Evolutionary conservation across 768 basidiomycete species (phyloP).

Genomic region (Trametes cubensis): DNA sequence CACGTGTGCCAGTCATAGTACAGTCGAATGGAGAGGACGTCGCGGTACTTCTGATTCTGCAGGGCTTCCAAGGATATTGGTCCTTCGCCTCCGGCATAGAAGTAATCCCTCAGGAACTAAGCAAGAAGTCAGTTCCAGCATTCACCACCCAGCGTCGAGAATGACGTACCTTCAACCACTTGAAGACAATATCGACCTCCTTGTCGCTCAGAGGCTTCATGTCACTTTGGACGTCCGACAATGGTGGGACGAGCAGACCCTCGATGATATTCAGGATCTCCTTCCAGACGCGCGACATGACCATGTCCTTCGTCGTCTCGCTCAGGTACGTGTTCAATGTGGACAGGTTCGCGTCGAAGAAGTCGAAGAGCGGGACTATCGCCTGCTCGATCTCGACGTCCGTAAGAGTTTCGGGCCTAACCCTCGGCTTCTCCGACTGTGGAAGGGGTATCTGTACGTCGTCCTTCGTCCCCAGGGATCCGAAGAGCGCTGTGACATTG

Average conservation of each 20-base stretch:
- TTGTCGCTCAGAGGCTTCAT: constrained; percentile 93
- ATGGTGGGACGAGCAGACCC: constrained; percentile 84
- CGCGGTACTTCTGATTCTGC: constrained; percentile 94
- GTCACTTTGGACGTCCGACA: constrained; percentile 82
- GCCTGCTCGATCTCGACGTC: constrained; percentile 95
- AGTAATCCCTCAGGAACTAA: constrained; percentile 95
- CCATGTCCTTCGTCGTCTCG: constrained; percentile 83
- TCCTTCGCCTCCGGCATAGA: constrained; percentile 92
- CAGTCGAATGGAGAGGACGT: constrained; percentile 83
- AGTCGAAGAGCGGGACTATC: constrained; percentile 90
- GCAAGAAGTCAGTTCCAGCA: background rate
- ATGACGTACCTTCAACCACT: constrained; percentile 85
- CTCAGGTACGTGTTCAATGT: constrained; percentile 88
- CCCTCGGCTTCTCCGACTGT: constrained; percentile 71
- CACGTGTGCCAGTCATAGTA: constrained; percentile 98
- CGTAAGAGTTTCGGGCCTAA: constrained; percentile 78
- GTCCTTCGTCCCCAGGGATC: constrained; percentile 64
- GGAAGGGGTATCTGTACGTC: constrained; percentile 83
- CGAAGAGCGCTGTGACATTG: constrained; percentile 78
- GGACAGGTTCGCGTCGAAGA: constrained; percentile 91
- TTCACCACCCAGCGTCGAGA: background rate
- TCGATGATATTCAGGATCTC: constrained; percentile 88
- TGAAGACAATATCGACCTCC: constrained; percentile 98
- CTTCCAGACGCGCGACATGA: constrained; percentile 95
- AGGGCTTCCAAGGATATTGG: constrained; percentile 83